A percentile compares a stretch with the other conserved stretches of the same genome.
Evolutionary conservation across 106 monocot species (phyloP).

Genomic region (Posidonia australis): DNA sequence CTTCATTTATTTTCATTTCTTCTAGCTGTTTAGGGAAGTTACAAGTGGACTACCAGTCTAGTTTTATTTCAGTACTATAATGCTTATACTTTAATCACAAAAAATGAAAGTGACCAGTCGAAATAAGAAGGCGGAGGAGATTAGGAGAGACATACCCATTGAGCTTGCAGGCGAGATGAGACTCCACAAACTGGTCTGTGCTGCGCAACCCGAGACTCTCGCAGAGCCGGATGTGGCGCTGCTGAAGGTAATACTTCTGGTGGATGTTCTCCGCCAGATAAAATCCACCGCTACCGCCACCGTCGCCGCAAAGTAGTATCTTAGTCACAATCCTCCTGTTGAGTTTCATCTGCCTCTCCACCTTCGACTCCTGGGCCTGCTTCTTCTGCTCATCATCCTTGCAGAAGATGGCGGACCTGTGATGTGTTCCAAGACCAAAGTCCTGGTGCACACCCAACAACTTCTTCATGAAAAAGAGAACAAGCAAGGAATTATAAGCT

Average conservation of each 20-base stretch:
- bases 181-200: conserved; percentile 34
- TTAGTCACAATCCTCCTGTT: conserved; percentile 44
- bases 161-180: conserved; percentile 37
- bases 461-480: neutral
- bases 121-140: neutral
- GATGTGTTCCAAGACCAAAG: conserved; percentile 31
- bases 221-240: conserved; percentile 15
- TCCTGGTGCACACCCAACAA: conserved; percentile 3
- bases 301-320: conserved; percentile 9
- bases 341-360: conserved; percentile 34
- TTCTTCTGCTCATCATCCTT: conserved; percentile 36
- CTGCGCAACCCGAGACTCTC: conserved; percentile 29
- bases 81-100: neutral
- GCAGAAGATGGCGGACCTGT: conserved; percentile 34
- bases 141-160: conserved; percentile 44
- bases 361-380: conserved; percentile 33
- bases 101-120: neutral
- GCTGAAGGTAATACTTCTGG: conserved; percentile 42
- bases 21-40: too few relatives aligned
- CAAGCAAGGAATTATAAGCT: neutral
- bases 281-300: neutral
- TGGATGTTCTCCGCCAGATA: conserved; percentile 29
- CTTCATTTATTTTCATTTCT: too few relatives aligned
- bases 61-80: neutral
- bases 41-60: too few relatives aligned